These are phyloP conservation scores for Diaporthe sp. DNA, from an alignment of 2,329 filamentous ascomycete genomes.

Conservation along the genomic window DNA sequence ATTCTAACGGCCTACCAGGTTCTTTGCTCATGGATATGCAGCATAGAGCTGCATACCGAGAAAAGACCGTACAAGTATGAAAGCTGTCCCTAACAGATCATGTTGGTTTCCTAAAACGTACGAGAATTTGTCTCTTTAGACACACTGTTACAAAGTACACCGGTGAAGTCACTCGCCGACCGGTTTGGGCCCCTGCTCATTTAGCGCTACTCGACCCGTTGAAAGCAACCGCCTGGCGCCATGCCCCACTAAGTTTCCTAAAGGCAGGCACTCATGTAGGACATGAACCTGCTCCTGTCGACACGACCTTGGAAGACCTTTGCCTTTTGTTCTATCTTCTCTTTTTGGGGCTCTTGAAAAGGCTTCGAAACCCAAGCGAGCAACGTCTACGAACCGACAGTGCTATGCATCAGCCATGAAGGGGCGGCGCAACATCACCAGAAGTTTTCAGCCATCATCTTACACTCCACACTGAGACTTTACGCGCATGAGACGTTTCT, in stretches of 20 bases:
- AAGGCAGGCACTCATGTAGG: neutral
- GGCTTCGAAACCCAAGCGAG: neutral
- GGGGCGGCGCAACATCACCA: conserved; percentile 7
- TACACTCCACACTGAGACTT: neutral
- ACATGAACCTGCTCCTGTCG: neutral
- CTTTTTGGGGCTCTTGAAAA: neutral
- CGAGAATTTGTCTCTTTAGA: neutral
- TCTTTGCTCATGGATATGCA: neutral
- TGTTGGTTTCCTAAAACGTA: neutral
- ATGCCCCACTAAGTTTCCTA: neutral
- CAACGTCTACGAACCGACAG: neutral
- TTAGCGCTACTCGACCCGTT: neutral
- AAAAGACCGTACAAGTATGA: neutral
- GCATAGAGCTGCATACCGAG: neutral
- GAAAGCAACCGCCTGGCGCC: neutral
- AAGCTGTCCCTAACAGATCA: too few species aligned
- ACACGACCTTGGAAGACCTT: neutral
- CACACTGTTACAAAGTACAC: too few species aligned
- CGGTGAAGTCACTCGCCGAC: neutral
- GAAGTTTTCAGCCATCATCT: neutral
- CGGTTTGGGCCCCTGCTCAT: neutral
- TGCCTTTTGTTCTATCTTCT: neutral
- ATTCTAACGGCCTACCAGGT: neutral
- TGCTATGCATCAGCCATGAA: conserved; percentile 23
- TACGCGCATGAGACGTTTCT: neutral